phyloP scores from a whole-genome alignment of 176 grass and related monocot genomes.

The Carex littledalei region DNA sequence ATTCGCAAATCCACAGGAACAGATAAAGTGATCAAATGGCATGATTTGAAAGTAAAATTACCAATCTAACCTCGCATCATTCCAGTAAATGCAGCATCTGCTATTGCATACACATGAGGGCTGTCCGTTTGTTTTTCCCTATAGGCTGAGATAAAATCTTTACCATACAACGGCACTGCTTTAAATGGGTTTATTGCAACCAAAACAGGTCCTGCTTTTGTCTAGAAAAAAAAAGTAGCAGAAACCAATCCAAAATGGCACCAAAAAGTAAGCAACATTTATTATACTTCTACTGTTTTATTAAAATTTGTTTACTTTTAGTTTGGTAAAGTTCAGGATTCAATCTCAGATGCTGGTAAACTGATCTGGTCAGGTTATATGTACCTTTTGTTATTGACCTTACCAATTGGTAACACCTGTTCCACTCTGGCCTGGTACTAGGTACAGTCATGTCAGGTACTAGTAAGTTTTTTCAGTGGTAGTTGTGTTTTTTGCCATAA shows the following conservation, averaged over 20 bases:
- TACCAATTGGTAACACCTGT: not conserved
- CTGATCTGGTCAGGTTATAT: not conserved
- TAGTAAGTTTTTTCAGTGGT: not conserved
- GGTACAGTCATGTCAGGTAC: not conserved
- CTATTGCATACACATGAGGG: slow-evolving; percentile 93
- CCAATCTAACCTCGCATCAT: slow-evolving; percentile 68
- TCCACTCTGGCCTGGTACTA: not conserved
- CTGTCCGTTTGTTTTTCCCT: slow-evolving; percentile 51
- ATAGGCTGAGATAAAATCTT: slow-evolving; percentile 62
- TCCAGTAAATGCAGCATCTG: slow-evolving; percentile 84
- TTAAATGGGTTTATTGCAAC: slow-evolving; percentile 95
- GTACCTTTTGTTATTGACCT: not conserved
- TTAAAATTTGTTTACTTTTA: not conserved
- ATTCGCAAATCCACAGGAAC: slow-evolving; percentile 5
- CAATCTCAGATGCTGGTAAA: not conserved
- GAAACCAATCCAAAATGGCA: not conserved
- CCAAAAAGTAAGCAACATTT: not conserved
- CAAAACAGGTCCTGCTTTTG: slow-evolving; percentile 95
- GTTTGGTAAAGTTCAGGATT: not conserved
- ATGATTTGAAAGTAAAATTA: slow-evolving; percentile 11
- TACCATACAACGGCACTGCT: slow-evolving; percentile 80
- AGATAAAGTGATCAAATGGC: not conserved
- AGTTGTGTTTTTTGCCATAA: too few species aligned
- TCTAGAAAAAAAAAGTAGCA: slow-evolving; percentile 41
- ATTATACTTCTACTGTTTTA: not conserved